Conservation (phyloP, 306 rosid species). For the Prunus davidiana region DNA sequence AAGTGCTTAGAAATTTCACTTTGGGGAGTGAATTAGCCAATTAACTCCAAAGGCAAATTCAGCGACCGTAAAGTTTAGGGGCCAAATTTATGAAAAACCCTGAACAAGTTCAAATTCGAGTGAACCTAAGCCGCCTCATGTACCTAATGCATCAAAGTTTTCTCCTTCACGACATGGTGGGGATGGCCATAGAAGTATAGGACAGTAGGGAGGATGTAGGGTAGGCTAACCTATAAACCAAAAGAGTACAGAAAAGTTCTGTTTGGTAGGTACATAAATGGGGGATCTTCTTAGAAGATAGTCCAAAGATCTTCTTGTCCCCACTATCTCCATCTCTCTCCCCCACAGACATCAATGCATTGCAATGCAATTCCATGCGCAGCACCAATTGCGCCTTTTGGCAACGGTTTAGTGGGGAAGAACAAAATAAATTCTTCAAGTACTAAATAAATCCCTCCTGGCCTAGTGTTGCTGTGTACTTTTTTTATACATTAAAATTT, state of each 20-base stretch:
- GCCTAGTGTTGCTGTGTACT: not conserved
- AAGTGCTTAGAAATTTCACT: too few species aligned
- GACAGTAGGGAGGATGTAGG: not conserved
- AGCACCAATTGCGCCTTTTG: conserved; percentile 7
- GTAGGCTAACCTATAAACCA: conserved; percentile 10
- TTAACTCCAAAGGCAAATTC: too few species aligned
- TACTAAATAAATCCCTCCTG: too few species aligned
- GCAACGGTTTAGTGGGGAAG: not conserved
- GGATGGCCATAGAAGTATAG: not conserved
- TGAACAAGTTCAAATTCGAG: too few species aligned
- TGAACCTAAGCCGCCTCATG: too few species aligned
- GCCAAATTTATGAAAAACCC: too few species aligned
- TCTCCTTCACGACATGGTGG: too few species aligned
- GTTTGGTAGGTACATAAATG: conserved; percentile 14
- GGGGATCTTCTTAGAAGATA: conserved; percentile 30
- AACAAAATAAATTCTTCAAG: not conserved
- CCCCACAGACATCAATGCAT: not conserved
- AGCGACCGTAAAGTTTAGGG: too few species aligned
- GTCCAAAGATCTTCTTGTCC: conserved; percentile 49
- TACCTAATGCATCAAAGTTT: too few species aligned
- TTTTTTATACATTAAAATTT: not conserved
- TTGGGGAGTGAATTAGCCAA: too few species aligned
- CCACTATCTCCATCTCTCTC: conserved; percentile 27
- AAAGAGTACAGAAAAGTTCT: not conserved
- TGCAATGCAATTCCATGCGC: conserved; percentile 24